Conservation (phyloP, 2,329 filamentous ascomycete species). For the Colletotrichum viniferum region DNA sequence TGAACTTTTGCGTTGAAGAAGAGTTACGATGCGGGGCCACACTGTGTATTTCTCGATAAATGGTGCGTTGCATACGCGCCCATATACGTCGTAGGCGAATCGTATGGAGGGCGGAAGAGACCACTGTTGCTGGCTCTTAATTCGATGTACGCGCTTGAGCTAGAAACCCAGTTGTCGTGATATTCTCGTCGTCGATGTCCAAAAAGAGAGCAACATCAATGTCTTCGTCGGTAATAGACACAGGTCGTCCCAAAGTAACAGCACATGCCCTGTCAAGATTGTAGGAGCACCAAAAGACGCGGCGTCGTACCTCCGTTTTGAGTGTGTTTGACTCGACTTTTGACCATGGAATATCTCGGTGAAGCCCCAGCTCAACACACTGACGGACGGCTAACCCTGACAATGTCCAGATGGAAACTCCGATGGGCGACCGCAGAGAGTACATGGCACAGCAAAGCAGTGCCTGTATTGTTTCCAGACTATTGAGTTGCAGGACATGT, state of each 20-base stretch:
- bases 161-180: neutral
- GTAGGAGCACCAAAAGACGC: neutral
- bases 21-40: neutral
- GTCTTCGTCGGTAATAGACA: neutral
- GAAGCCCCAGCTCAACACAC: constrained; percentile 36
- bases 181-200: neutral
- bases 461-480: constrained; percentile 30
- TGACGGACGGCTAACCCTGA: constrained; percentile 34
- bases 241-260: neutral
- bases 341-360: constrained; percentile 17
- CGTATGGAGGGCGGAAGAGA: neutral
- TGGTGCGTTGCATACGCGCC: neutral
- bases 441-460: constrained; percentile 32
- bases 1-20: neutral
- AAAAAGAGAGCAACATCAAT: neutral
- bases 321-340: neutral
- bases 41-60: neutral
- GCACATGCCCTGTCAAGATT: neutral
- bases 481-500: constrained; percentile 22
- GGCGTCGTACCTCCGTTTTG: neutral
- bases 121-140: neutral
- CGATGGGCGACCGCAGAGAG: constrained; percentile 28
- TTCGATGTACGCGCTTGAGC: neutral
- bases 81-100: neutral
- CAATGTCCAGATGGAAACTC: constrained; percentile 32